Percentiles rank a stretch among this genome's conserved stretches.
phyloP scores from a whole-genome alignment of 495 filamentous ascomycete genomes.

The Saxophila tyrrhenica region DNA sequence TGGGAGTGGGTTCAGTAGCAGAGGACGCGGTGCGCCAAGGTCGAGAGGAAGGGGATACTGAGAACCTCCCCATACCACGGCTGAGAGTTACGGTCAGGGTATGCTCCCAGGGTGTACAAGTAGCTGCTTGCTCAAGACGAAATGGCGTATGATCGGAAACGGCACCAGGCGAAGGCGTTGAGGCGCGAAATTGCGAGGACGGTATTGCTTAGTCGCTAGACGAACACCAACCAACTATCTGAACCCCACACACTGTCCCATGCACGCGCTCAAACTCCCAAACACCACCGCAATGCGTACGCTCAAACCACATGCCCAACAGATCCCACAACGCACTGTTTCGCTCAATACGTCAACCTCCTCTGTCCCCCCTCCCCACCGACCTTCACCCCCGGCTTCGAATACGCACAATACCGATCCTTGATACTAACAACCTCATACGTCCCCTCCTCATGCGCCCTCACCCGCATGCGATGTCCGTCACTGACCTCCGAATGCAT shows the following conservation, averaged over 20 bases:
- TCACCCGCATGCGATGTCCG: constrained; percentile 65
- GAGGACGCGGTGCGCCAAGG: constrained; percentile 6
- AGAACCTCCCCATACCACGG: too few relatives aligned
- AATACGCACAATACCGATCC: constrained; percentile 80
- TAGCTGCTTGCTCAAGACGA: too few relatives aligned
- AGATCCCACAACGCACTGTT: background rate
- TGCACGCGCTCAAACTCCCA: background rate
- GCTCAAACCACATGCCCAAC: background rate
- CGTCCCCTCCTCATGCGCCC: constrained; percentile 81
- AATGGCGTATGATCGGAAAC: too few relatives aligned
- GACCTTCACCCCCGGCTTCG: constrained; percentile 32
- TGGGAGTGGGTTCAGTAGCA: constrained; percentile 11
- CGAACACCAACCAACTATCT: background rate
- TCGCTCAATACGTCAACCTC: constrained; percentile 4
- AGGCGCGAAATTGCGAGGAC: background rate
- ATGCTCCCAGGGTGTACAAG: too few relatives aligned
- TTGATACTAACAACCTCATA: constrained; percentile 95
- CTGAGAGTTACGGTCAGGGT: too few relatives aligned
- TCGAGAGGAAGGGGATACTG: background rate
- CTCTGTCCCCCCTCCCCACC: constrained; percentile 3
- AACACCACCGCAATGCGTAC: constrained; percentile 2
- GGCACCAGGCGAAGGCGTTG: background rate
- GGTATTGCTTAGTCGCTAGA: background rate
- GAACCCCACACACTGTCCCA: background rate
- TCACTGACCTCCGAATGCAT: constrained; percentile 76